Percentiles rank a stretch among this genome's conserved stretches.
These are phyloP conservation scores for Orobanche coerulescens DNA, from an alignment of 257 asterid genomes.

Conservation along the genomic window DNA sequence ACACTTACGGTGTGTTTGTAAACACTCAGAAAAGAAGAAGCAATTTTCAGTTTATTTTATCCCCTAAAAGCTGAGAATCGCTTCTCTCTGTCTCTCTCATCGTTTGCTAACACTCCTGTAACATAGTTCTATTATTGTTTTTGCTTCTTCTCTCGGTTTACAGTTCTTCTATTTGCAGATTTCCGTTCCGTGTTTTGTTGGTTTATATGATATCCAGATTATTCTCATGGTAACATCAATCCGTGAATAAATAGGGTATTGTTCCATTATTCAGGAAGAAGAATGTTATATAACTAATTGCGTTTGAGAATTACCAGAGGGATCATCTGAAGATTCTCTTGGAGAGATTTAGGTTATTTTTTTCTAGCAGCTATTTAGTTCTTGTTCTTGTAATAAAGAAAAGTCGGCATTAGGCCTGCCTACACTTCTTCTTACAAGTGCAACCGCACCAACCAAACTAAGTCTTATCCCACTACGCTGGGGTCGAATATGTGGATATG, in stretches of 20 bases:
- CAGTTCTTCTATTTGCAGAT: too few species aligned
- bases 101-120: too few species aligned
- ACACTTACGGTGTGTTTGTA: too few species aligned
- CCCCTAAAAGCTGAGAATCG: too few species aligned
- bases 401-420: not conserved
- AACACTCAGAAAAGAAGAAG: too few species aligned
- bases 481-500: too few species aligned
- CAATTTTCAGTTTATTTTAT: too few species aligned
- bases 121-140: not conserved
- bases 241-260: not conserved
- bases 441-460: too few species aligned
- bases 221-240: not conserved
- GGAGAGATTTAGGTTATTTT: too few species aligned
- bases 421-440: not conserved
- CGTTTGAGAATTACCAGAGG: slow-evolving; percentile 5
- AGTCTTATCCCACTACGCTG: too few species aligned
- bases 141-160: too few species aligned
- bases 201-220: not conserved
- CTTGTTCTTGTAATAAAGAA: not conserved
- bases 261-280: not conserved
- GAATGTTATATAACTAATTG: not conserved
- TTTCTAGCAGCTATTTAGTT: not conserved
- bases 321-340: not conserved
- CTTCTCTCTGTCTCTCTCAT: too few species aligned
- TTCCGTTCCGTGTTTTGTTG: not conserved